Evolutionary conservation across 164 flowering plant species (phyloP).

Genomic region (Echeveria elegans): DNA sequence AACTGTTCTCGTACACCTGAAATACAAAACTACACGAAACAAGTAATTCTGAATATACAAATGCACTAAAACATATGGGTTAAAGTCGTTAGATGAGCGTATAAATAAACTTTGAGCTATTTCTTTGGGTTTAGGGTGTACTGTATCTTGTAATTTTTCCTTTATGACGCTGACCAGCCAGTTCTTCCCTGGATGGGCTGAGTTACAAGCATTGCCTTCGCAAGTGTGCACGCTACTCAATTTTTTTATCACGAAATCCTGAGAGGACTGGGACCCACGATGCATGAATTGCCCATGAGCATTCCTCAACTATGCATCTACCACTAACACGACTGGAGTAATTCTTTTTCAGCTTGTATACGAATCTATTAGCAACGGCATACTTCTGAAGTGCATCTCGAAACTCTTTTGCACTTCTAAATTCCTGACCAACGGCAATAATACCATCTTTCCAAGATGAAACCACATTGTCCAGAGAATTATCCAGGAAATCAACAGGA

Average conservation of each 20-base stretch:
- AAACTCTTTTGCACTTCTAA: slow-evolving; percentile 51
- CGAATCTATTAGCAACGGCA: slow-evolving; percentile 67
- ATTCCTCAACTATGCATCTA: slow-evolving; percentile 46
- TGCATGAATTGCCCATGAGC: slow-evolving; percentile 78
- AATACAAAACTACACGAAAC: too few species aligned
- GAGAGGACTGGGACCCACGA: slow-evolving; percentile 49
- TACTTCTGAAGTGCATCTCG: slow-evolving; percentile 70
- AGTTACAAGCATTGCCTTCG: slow-evolving; percentile 46
- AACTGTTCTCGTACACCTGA: too few species aligned
- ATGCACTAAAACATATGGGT: too few species aligned
- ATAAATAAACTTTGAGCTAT: slow-evolving; percentile 26
- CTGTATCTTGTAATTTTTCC: slow-evolving; percentile 29
- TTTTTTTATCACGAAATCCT: slow-evolving; percentile 46
- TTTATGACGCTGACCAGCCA: slow-evolving; percentile 42
- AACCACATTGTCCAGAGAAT: slow-evolving; percentile 23
- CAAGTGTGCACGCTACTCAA: slow-evolving; percentile 60
- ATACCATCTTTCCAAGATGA: slow-evolving; percentile 54
- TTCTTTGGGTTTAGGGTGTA: slow-evolving; percentile 29
- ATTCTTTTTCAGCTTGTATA: slow-evolving; percentile 50
- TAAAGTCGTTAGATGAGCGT: too few species aligned
- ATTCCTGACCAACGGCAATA: slow-evolving; percentile 63
- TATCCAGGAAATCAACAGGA: slow-evolving; percentile 16
- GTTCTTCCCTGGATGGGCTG: slow-evolving; percentile 46
- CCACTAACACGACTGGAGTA: slow-evolving; percentile 61
- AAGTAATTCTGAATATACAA: too few species aligned